These are phyloP conservation scores for Linanthus parryae DNA, from an alignment of 148 eudicot species.

Conservation along the genomic window DNA sequence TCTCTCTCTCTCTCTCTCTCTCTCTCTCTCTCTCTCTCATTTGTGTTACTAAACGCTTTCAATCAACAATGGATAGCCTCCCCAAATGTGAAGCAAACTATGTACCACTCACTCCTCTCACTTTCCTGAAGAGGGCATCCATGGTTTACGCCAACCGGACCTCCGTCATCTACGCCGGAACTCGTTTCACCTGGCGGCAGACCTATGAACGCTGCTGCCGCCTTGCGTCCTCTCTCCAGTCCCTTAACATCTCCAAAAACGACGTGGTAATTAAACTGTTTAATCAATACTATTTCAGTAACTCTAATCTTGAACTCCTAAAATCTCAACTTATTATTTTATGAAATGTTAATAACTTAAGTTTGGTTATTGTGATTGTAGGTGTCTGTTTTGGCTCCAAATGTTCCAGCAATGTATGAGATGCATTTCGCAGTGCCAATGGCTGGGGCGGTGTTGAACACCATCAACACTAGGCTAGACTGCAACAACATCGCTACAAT, in stretches of 20 bases:
- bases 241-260: slow-evolving; percentile 49
- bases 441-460: slow-evolving; percentile 83
- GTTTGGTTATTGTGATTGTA: too few species aligned
- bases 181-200: slow-evolving; percentile 65
- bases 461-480: slow-evolving; percentile 73
- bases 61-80: slow-evolving; percentile 54
- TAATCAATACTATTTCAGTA: too few species aligned
- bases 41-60: too few species aligned
- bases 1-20: too few species aligned
- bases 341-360: too few species aligned
- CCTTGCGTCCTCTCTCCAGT: slow-evolving; percentile 66
- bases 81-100: slow-evolving; percentile 67
- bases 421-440: slow-evolving; percentile 96
- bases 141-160: slow-evolving; percentile 51
- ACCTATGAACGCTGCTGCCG: slow-evolving; percentile 75
- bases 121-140: slow-evolving; percentile 70
- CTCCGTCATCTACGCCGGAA: slow-evolving; percentile 52
- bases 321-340: too few species aligned
- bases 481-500: slow-evolving; percentile 57
- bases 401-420: slow-evolving; percentile 81
- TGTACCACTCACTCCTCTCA: slow-evolving; percentile 61
- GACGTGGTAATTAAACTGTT: slow-evolving; percentile 80
- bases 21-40: too few species aligned
- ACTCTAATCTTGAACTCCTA: too few species aligned
- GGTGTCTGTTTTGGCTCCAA: slow-evolving; percentile 92